Evolutionary conservation across 2,329 filamentous ascomycete genomes (phyloP), one percentile per base, ranked within the genome.

Genomic region (Paracorniculantispora psalliotae): DNA sequence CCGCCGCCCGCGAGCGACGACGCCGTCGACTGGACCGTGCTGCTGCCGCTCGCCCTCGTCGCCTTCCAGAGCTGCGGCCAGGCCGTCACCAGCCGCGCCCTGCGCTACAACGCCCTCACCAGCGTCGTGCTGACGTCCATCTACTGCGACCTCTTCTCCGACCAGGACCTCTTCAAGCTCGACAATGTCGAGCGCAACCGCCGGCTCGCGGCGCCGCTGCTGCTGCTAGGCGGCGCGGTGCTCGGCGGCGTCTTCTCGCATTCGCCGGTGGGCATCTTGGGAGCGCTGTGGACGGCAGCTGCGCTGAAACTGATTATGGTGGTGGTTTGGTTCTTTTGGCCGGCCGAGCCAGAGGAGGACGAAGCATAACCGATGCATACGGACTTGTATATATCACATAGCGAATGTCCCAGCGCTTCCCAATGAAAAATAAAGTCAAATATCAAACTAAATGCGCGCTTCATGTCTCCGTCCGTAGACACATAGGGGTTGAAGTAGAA

Each of bases 101-200:
- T 93, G 61, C 81, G 85, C 66, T 88, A 86, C 68, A 86, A 85
- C 60, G 84, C 86, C 2, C 74, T 93, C 21, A 92, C 89, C 0
- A 91, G 87, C 62, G 89, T 92, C 17, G 90, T 92, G 3, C 73
- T 94, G 61, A 93, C 90, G 1, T 91, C 88, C 68, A 86, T 90
- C 62, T 93, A 92, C 75, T 92, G 89, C 68, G 90, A 93, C 69
- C 68, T 93, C 21, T 91, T 91, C 65, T 88, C 86, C 1, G 88
- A 91, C 59, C 72, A 75, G 33, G 71, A 78, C 25, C 65, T 84
- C 3, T 79, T 83, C 37, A 69, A 71, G 1, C 50, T 67, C 9
- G 62, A 68, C 43, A 83, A 83, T 60, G 69, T 69, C 6, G 80
- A 83, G 67, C 69, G 81, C 33, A 83, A 84, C 63, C 74, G 79